Percentiles rank a stretch among this genome's conserved stretches.
These are phyloP conservation scores for Blastobotrys persicus DNA, from an alignment of 1,139 yeast genomes.

Conservation along the genomic window DNA sequence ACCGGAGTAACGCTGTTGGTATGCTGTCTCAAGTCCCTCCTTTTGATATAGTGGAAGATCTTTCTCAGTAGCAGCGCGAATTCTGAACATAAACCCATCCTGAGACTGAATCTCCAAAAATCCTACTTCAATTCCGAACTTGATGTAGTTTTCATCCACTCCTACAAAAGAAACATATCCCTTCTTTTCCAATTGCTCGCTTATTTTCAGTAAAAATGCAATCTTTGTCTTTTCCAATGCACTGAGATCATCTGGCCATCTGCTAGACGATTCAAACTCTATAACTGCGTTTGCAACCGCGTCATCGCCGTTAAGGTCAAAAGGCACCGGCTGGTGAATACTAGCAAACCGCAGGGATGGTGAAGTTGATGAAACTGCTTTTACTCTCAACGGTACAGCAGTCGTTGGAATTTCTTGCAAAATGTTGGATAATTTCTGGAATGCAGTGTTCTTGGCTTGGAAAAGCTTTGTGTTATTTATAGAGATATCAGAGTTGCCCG, in stretches of 20 bases:
- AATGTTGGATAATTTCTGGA: constrained; percentile 60
- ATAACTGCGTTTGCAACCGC: constrained; percentile 76
- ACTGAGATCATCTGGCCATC: constrained; percentile 91
- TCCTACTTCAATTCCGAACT: constrained; percentile 40
- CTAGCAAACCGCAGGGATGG: constrained; percentile 76
- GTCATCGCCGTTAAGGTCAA: constrained; percentile 65
- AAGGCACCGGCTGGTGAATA: constrained; percentile 76
- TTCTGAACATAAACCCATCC: constrained; percentile 79
- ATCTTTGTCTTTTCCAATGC: constrained; percentile 88
- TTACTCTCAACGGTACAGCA: constrained; percentile 69
- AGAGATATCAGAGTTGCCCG: constrained; percentile 45
- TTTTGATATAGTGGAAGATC: constrained; percentile 69
- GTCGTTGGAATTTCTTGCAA: constrained; percentile 39
- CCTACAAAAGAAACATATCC: constrained; percentile 60
- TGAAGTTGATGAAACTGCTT: constrained; percentile 64
- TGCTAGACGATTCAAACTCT: constrained; percentile 85
- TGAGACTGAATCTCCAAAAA: constrained; percentile 71
- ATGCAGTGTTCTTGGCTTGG: constrained; percentile 58
- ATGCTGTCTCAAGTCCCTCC: constrained; percentile 36
- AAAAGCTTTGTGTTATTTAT: constrained; percentile 53
- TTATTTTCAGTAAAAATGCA: constrained; percentile 77
- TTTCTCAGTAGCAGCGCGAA: constrained; percentile 74
- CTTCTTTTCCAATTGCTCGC: constrained; percentile 52
- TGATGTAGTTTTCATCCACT: constrained; percentile 45
- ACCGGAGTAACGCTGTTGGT: constrained; percentile 59